Base-by-base conservation (phyloP, 192 early-diverging fungal species). In the Jimgerdemannia flammicorona region DNA sequence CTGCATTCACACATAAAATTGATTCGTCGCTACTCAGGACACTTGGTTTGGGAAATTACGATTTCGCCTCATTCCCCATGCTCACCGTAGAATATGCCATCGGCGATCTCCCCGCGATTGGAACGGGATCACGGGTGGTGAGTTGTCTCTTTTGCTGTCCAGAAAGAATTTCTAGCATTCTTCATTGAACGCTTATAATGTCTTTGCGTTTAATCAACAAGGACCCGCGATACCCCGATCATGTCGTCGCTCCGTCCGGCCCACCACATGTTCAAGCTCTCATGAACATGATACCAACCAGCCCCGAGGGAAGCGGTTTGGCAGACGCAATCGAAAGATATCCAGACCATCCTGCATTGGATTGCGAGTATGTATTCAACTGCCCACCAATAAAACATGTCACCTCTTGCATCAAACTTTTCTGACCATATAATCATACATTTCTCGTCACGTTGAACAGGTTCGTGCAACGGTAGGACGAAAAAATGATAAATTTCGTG, bases 41-140 rank as follows among this genome's bases (percentile, higher is more conserved):
- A 64, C 72, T 40, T 41, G 63, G 66, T 14, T 4, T 40, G 19
- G 42, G 49, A 73, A 29, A 66, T 14, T 59, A 73, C 43, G 19
- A 72, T 11, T 10, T 69, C 59, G 41, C 69, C 14, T 64, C 69
- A 11, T 70, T 75, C 41, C 74, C 74, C 4, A 70, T 70, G 69
- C 18, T 75, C 14, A 44, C 74, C 10, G 66, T 75, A 4, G 59
- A 75, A 44, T 44, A 70, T 69, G 18, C 64, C 4, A 75, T 75
- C 19, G 69, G 72, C 9, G 71, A 77, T 6, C 49, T 77, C 20
- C 76, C 76, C 17, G 17, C 9, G 4, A 44, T 77, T 8, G 71
- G 68, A 41, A 73, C 54, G 14, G 76, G 76, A 6, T 59, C 49
- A 6, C 49, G 49, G 6, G 49, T 59, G 49, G 49, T 59, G 49